Base-by-base conservation (phyloP, 2,329 filamentous ascomycete species). In the Hypoxylon sp. region DNA sequence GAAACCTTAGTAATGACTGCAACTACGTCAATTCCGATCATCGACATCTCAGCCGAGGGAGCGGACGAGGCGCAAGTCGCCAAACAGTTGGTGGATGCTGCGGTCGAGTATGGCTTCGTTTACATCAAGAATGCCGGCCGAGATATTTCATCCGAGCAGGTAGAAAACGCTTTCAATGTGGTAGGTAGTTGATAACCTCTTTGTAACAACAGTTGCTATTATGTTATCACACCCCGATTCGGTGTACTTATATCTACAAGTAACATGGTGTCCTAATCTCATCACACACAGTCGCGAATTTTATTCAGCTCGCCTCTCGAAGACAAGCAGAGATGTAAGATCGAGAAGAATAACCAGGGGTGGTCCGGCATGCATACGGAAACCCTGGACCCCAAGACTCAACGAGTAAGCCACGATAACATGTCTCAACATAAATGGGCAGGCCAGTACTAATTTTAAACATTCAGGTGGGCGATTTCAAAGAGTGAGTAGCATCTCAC, bases 361-460 rank as follows among this genome's bases (percentile, higher is more conserved):
- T 99, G 94, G 94, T 88, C 92, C 1, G 89, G 89, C 15, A 94
- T 97, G 92, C 92, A 95, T 75, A 89, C 89, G 11, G 95, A 99
- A 81, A 95, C 91, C 0, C 83, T 98, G 10, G 95, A 98, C 78
- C 93, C 94, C 2, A 89, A 90, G 73, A 89, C 90, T 62, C 94
- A 98, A 79, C 89, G 90, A 79, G 92, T 92, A 84, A 75, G 81
- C 78, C 7, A 7, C 11, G 6, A 48, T 11, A 2, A 66, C 10
- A 6, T n/a, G 0, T 15, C 42, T 46, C 29, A 13, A 27, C 7
- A 47, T 56, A 29, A 5, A 27, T n/a, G 42, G 29, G 15, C 32
- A 29, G 3, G 29, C 48, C 15, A 42, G 52, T 48, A 51, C 47
- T 47, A 29, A 50, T 19, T n/a, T n/a, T 51, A 47, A 1, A 35